phyloP scores from a whole-genome alignment of 2,329 filamentous ascomycete species.

The Drechmeria coniospora region DNA sequence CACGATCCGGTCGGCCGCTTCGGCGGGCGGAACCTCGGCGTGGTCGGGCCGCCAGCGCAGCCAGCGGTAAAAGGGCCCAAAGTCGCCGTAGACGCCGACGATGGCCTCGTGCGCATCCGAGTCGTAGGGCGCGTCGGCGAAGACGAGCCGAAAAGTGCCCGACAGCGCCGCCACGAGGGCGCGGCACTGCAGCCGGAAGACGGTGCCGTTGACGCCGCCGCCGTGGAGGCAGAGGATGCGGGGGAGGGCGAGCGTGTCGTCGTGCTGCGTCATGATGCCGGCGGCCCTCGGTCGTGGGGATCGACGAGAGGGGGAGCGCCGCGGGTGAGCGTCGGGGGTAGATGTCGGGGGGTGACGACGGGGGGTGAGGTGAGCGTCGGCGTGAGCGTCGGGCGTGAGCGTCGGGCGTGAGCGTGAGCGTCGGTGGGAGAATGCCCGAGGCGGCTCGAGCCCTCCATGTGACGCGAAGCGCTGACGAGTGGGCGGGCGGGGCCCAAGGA shows the following conservation, averaged over 20 bases:
- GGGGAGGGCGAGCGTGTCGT: constrained; percentile 29
- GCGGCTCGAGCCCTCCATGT: no score
- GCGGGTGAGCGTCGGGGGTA: no score
- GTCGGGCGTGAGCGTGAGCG: no score
- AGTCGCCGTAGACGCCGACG: constrained; percentile 46
- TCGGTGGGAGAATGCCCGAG: no score
- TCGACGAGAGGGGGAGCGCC: no score
- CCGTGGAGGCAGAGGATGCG: constrained; percentile 72
- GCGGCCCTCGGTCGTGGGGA: no score
- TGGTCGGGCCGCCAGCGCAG: constrained; percentile 48
- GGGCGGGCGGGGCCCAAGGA: no score
- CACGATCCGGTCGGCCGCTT: constrained; percentile 24
- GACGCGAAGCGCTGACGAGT: no score
- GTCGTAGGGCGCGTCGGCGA: constrained; percentile 53
- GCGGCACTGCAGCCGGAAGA: constrained; percentile 56
- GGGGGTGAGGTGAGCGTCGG: no score
- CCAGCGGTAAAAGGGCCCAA: constrained; percentile 48
- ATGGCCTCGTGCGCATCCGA: constrained; percentile 48
- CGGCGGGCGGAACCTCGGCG: constrained; percentile 24
- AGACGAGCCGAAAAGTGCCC: constrained; percentile 52
- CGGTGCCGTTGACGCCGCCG: constrained; percentile 55
- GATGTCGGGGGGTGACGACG: no score
- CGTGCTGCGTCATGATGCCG: no score
- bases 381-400: no score
- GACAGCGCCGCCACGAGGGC: constrained; percentile 29